Evolutionary conservation across 495 filamentous ascomycete genomes (phyloP).

Genomic region (Viridothelium virens): DNA sequence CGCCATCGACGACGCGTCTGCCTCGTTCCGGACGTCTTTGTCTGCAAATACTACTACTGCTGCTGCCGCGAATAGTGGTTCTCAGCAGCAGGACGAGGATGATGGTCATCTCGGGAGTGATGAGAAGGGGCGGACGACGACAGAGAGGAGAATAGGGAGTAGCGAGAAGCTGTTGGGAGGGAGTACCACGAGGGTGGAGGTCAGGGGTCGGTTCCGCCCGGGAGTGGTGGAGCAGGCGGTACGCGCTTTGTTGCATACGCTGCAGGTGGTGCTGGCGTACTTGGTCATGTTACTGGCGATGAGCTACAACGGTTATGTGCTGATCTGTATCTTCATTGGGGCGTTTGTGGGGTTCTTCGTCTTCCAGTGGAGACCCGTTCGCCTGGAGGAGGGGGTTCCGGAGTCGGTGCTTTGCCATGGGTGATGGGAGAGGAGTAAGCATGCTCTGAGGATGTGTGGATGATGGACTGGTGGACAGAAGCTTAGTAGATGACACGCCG

Average conservation of each 20-base stretch:
- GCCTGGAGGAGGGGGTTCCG: neutral
- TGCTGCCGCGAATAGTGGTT: too few species aligned
- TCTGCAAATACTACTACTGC: too few species aligned
- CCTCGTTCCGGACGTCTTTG: too few species aligned
- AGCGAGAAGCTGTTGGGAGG: neutral
- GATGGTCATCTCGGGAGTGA: too few species aligned
- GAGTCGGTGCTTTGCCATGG: neutral
- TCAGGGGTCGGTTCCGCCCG: constrained; percentile 35
- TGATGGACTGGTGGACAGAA: too few species aligned
- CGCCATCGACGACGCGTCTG: too few species aligned
- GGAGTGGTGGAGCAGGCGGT: constrained; percentile 43
- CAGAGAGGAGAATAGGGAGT: neutral
- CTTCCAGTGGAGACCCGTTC: constrained; percentile 47
- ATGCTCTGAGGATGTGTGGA: too few species aligned
- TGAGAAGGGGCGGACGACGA: too few species aligned
- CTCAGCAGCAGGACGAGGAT: too few species aligned
- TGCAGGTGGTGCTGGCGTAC: constrained; percentile 48
- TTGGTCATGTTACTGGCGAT: constrained; percentile 51
- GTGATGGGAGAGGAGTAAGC: neutral
- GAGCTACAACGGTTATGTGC: constrained; percentile 59
- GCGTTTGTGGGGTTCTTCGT: constrained; percentile 53
- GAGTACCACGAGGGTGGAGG: constrained; percentile 2
- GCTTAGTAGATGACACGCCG: too few species aligned
- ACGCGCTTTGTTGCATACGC: constrained; percentile 42
- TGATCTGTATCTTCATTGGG: constrained; percentile 56